Conservation (phyloP, 148 eudicot species). For the Hydrangea macrophylla region DNA sequence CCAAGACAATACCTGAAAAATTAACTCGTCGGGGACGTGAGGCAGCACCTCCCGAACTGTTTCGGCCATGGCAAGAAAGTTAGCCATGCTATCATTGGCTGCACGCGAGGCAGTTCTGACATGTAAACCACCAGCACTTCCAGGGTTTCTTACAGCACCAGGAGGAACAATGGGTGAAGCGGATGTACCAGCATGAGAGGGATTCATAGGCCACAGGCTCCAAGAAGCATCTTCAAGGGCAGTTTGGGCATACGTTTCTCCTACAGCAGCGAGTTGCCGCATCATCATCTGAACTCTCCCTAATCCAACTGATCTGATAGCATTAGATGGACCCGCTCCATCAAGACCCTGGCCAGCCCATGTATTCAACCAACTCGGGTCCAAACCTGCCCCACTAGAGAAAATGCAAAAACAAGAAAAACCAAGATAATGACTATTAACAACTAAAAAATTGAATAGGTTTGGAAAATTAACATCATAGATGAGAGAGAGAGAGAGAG, state of each 20-base stretch:
- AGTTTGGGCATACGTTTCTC: constrained; percentile 88
- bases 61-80: constrained; percentile 91
- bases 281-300: constrained; percentile 93
- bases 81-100: constrained; percentile 57
- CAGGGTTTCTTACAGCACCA: constrained; percentile 37
- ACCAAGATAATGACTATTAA: neutral
- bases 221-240: constrained; percentile 87
- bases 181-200: constrained; percentile 79
- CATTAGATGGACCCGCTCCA: constrained; percentile 85
- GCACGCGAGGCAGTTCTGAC: constrained; percentile 49
- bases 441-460: neutral
- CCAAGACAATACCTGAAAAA: constrained; percentile 67
- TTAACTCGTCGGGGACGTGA: constrained; percentile 87
- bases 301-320: constrained; percentile 56
- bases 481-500: constrained; percentile 2
- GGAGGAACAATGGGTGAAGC: constrained; percentile 41
- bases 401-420: neutral
- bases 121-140: constrained; percentile 39
- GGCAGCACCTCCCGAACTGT: constrained; percentile 97
- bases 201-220: constrained; percentile 76
- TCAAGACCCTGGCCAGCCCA: constrained; percentile 68
- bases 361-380: constrained; percentile 67
- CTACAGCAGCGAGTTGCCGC: constrained; percentile 95
- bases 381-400: constrained; percentile 60
- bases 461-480: neutral